Conservation (phyloP, 768 basidiomycete genomes). For the Panaeolus cyanescens region DNA sequence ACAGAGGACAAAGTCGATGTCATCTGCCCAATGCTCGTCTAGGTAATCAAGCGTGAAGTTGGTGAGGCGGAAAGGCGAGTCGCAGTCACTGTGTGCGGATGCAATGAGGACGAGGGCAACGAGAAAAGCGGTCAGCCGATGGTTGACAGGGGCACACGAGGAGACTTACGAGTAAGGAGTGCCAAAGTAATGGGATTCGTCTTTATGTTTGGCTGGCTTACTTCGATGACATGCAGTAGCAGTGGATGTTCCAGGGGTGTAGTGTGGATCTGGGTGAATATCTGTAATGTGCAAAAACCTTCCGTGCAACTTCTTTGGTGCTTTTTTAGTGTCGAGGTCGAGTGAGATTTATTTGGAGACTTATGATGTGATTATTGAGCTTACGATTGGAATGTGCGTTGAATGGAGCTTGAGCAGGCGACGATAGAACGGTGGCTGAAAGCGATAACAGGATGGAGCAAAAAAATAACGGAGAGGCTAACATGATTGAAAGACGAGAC, state of each 20-base stretch:
- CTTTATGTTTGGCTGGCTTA: conserved; percentile 55
- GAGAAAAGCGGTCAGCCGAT: background rate
- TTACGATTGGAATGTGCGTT: conserved; percentile 31
- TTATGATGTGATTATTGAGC: conserved; percentile 9
- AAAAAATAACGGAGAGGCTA: conserved; percentile 21
- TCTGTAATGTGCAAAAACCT: conserved; percentile 85
- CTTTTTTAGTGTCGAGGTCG: conserved; percentile 25
- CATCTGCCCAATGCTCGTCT: conserved; percentile 75
- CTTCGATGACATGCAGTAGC: conserved; percentile 72
- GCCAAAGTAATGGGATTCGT: conserved; percentile 63
- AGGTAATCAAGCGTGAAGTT: conserved; percentile 83
- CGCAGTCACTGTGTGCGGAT: conserved; percentile 59
- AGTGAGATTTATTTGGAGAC: background rate
- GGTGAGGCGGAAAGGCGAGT: conserved; percentile 77
- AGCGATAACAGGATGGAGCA: conserved; percentile 12
- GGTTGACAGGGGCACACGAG: conserved; percentile 4
- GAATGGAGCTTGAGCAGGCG: conserved; percentile 44
- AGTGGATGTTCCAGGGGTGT: conserved; percentile 49
- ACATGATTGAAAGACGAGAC: conserved; percentile 22
- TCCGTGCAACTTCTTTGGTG: conserved; percentile 58
- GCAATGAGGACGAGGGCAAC: background rate
- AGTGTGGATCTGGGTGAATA: conserved; percentile 80
- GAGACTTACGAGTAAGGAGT: conserved; percentile 62
- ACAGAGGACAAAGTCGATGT: conserved; percentile 93
- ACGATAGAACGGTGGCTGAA: conserved; percentile 22